These are phyloP conservation scores for Aureobasidium musti DNA, from an alignment of 2,329 filamentous ascomycete species.

Conservation along the genomic window DNA sequence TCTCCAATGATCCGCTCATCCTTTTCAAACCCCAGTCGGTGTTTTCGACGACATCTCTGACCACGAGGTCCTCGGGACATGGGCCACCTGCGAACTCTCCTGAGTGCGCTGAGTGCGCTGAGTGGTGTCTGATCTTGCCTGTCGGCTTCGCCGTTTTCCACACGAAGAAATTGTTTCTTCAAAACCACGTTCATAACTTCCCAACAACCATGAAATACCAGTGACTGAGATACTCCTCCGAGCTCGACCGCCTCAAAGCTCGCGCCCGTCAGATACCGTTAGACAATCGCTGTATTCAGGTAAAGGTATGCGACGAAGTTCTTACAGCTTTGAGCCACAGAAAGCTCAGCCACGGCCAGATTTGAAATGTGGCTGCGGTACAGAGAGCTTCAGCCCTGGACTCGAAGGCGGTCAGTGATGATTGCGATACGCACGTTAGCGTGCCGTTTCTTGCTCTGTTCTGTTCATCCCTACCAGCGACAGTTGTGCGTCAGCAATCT, in stretches of 20 bases:
- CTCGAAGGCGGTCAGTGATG: slow-evolving; percentile 4
- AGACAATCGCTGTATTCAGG: neutral
- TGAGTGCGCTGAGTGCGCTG: neutral
- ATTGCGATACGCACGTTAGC: slow-evolving; percentile 15
- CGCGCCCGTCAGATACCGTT: neutral
- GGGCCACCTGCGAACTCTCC: too few relatives aligned
- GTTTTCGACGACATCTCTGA: neutral
- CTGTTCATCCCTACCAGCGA: slow-evolving; percentile 5
- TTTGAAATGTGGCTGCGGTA: slow-evolving; percentile 6
- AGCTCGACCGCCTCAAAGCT: slow-evolving; percentile 10
- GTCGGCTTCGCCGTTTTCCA: neutral
- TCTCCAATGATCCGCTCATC: slow-evolving; percentile 9
- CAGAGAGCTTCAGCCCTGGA: slow-evolving; percentile 1
- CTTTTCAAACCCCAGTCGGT: neutral
- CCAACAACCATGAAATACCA: neutral
- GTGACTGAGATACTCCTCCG: neutral
- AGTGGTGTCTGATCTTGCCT: neutral
- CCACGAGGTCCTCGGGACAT: neutral
- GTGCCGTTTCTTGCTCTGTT: slow-evolving; percentile 15
- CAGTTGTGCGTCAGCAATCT: slow-evolving; percentile 26
- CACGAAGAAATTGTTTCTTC: neutral
- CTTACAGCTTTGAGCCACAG: slow-evolving; percentile 11
- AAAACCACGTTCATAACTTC: neutral
- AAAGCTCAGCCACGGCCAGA: slow-evolving; percentile 13
- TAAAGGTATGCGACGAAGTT: slow-evolving; percentile 10